phyloP scores from a whole-genome alignment of 177 flowering plant species.

The Vitis hybrid region DNA sequence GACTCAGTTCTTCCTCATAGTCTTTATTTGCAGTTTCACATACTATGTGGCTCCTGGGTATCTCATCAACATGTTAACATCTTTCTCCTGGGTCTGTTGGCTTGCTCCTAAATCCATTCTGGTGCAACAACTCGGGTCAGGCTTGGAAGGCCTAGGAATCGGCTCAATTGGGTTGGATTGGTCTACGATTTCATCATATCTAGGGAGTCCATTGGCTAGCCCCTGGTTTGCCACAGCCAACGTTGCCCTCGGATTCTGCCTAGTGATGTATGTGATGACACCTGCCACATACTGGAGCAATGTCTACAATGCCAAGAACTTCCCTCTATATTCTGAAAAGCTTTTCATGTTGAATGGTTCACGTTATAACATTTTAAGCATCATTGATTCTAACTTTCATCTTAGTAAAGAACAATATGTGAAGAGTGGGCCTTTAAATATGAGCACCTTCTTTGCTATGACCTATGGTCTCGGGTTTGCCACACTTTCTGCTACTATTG shows the following conservation, averaged over 20 bases:
- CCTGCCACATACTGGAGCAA: conserved; percentile 54
- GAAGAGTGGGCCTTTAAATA: conserved; percentile 33
- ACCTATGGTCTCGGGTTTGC: conserved; percentile 68
- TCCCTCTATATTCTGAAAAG: conserved; percentile 40
- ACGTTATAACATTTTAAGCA: conserved; percentile 33
- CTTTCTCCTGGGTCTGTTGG: conserved; percentile 68
- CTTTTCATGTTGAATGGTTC: conserved; percentile 39
- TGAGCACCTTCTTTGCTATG: conserved; percentile 56
- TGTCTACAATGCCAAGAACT: conserved; percentile 50
- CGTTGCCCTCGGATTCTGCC: conserved; percentile 45
- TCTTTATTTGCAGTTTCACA: conserved; percentile 46
- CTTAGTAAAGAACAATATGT: conserved; percentile 38
- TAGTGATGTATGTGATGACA: conserved; percentile 51
- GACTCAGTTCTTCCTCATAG: conserved; percentile 52
- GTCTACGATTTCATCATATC: conserved; percentile 50
- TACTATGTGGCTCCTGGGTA: conserved; percentile 58
- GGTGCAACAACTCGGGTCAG: conserved; percentile 61
- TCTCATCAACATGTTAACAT: conserved; percentile 35
- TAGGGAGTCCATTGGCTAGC: conserved; percentile 63
- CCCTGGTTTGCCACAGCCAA: conserved; percentile 72
- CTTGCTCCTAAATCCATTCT: conserved; percentile 46
- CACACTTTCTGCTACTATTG: conserved; percentile 46
- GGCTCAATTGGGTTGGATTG: conserved; percentile 56
- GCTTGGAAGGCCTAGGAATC: conserved; percentile 48
- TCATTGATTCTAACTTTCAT: conserved; percentile 38